Evolutionary conservation across 768 basidiomycete genomes (phyloP), one percentile per base, ranked within the genome.

Genomic region (Leccinellum rugosiceps): DNA sequence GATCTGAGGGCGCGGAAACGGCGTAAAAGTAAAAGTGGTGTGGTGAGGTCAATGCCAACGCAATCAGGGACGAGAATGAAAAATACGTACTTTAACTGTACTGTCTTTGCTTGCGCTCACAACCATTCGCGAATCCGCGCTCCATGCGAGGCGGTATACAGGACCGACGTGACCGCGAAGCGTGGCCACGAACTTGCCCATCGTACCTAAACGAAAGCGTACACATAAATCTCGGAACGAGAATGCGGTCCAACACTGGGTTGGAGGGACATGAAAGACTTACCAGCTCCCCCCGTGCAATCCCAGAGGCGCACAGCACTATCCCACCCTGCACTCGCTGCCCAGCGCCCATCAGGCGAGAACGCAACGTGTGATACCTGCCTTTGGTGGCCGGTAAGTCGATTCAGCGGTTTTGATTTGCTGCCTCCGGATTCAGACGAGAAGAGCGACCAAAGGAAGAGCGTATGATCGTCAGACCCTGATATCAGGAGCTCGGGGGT

Each of bases 381-480:
- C 38, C 93, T 85, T 70, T 98, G 96, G 74, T 99, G 96, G 1
- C 96, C 96, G 2, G 92, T 94, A n/a, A 98, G 76, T 14, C 96
- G 81, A 8, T 91, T 83, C 15, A 87, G 56, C 4, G 90, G 88
- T 63, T 90, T 91, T 34, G 81, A 79, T 66, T 81, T 83, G 10
- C 80, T 77, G 15, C 74, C 74, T 32, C 53, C 66, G 6, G 70
- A 55, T 31, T 65, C 62, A 44, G 76, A 64, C 38, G 79, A 78
- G 78, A 93, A 90, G 38, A 87, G 77, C 31, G 92, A 90, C 96
- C 94, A 98, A 10, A 99, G 82, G 82, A 95, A 98, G 50, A 98
- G 84, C 0, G 96, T 99, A 72, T 98, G 96, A 71, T 99, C 96
- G 69, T 99, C 96, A 3, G 95, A 98, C 21, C 95, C 96, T 5